Percentiles rank a stretch among this genome's conserved stretches.
phyloP scores from a whole-genome alignment of 805 yeast species.

The Hanseniaspora nectarophila region DNA sequence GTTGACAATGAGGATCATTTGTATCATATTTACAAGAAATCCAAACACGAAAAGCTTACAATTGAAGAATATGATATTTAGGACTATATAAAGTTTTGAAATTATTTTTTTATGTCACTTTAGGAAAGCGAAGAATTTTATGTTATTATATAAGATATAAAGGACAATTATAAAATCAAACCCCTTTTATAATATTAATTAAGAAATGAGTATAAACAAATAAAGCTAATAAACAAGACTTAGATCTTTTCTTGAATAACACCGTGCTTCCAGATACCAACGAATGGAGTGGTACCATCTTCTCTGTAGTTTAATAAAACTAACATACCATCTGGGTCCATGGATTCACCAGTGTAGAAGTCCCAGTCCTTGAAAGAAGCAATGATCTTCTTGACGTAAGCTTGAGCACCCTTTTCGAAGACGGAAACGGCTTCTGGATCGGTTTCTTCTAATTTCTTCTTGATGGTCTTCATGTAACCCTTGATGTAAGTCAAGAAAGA shows the following conservation, averaged over 20 bases:
- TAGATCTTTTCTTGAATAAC: slow-evolving; percentile 79
- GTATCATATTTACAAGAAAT: neutral
- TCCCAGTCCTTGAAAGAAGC: slow-evolving; percentile 98
- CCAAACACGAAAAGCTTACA: neutral
- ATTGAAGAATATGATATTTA: neutral
- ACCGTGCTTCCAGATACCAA: slow-evolving; percentile 99
- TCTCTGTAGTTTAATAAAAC: slow-evolving; percentile 98
- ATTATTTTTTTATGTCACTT: no score
- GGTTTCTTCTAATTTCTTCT: slow-evolving; percentile 78
- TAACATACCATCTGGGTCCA: slow-evolving; percentile 99
- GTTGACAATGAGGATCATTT: neutral
- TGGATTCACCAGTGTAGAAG: slow-evolving; percentile 98
- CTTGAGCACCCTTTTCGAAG: slow-evolving; percentile 95
- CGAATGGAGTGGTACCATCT: slow-evolving; percentile 96
- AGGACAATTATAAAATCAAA: neutral
- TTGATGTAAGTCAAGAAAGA: slow-evolving; percentile 92
- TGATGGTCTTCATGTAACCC: slow-evolving; percentile 96
- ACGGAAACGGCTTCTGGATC: slow-evolving; percentile 76
- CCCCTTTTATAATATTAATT: neutral
- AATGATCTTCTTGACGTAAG: slow-evolving; percentile 91
- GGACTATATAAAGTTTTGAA: neutral
- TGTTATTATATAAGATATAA: neutral
- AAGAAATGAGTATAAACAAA: no score
- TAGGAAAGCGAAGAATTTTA: no score
- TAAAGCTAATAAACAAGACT: no score